Percentiles rank a stretch among this genome's conserved stretches.
Evolutionary conservation across 768 basidiomycete genomes (phyloP).

Genomic region (Hemileccinum rubropunctum): DNA sequence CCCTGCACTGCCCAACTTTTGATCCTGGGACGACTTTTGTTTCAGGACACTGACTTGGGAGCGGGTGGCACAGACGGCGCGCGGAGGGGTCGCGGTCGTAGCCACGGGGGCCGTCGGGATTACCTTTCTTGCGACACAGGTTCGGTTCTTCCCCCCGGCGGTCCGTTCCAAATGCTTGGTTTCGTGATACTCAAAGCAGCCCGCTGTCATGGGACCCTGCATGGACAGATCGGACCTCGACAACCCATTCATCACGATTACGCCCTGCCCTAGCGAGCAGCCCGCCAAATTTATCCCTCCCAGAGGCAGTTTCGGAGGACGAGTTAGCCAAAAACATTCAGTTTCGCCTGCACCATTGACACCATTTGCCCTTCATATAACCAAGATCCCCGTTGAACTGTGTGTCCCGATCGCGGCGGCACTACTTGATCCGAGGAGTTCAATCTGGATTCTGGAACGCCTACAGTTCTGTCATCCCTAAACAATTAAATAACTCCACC

Average conservation of each 20-base stretch:
- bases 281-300: neutral
- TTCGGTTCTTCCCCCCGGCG: neutral
- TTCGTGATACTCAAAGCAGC: neutral
- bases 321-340: neutral
- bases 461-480: neutral
- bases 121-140: neutral
- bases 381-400: neutral
- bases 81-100: constrained; percentile 26
- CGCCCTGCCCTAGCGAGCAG: neutral
- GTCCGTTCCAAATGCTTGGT: neutral
- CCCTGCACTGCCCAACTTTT: constrained; percentile 18
- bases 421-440: constrained; percentile 19
- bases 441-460: neutral
- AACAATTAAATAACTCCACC: constrained; percentile 1
- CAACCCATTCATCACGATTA: constrained; percentile 5
- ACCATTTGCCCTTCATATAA: neutral
- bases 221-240: constrained; percentile 1
- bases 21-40: constrained; percentile 9
- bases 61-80: constrained; percentile 13
- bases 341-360: neutral
- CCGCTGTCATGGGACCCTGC: constrained; percentile 2
- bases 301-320: neutral
- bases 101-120: constrained; percentile 1
- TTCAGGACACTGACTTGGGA: constrained; percentile 1
- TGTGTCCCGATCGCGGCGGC: neutral